A percentile compares a stretch with the other conserved stretches of the same genome.
phyloP scores from a whole-genome alignment of 805 yeast genomes.

The Pichia occidentalis region DNA sequence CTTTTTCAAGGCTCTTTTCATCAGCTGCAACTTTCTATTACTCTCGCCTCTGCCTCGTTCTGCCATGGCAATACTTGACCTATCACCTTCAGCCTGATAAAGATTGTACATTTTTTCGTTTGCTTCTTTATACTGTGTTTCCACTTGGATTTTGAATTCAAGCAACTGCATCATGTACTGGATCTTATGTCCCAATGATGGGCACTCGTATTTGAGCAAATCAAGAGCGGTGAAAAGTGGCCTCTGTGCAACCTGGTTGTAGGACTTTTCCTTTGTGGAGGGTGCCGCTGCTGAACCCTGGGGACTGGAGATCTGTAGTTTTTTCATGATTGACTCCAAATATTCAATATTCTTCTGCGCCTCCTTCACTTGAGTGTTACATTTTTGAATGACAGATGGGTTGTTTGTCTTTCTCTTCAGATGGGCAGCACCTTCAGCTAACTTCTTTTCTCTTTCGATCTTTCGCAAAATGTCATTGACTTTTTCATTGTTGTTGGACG shows the following conservation, averaged over 20 bases:
- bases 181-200: slow-evolving; percentile 88
- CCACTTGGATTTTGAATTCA: slow-evolving; percentile 90
- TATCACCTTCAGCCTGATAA: slow-evolving; percentile 88
- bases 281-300: slow-evolving; percentile 3
- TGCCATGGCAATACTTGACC: slow-evolving; percentile 77
- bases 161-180: slow-evolving; percentile 93
- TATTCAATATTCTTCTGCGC: slow-evolving; percentile 89
- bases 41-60: slow-evolving; percentile 82
- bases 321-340: slow-evolving; percentile 67
- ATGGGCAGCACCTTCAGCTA: slow-evolving; percentile 80
- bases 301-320: slow-evolving; percentile 36
- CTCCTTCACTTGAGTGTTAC: slow-evolving; percentile 85
- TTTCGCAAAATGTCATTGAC: slow-evolving; percentile 69
- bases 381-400: slow-evolving; percentile 77
- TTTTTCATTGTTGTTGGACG: slow-evolving; percentile 30
- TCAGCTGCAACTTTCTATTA: slow-evolving; percentile 74
- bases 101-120: slow-evolving; percentile 82
- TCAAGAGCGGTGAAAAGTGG: slow-evolving; percentile 67
- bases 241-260: slow-evolving; percentile 14
- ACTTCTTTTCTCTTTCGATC: slow-evolving; percentile 81
- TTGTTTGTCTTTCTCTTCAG: slow-evolving; percentile 75
- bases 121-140: slow-evolving; percentile 87
- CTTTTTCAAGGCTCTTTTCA: slow-evolving; percentile 76
- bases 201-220: slow-evolving; percentile 85
- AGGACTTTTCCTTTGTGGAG: slow-evolving; percentile 1